phyloP scores from a whole-genome alignment of 78 protist genomes.

The Dictyostelium firmibasis region DNA sequence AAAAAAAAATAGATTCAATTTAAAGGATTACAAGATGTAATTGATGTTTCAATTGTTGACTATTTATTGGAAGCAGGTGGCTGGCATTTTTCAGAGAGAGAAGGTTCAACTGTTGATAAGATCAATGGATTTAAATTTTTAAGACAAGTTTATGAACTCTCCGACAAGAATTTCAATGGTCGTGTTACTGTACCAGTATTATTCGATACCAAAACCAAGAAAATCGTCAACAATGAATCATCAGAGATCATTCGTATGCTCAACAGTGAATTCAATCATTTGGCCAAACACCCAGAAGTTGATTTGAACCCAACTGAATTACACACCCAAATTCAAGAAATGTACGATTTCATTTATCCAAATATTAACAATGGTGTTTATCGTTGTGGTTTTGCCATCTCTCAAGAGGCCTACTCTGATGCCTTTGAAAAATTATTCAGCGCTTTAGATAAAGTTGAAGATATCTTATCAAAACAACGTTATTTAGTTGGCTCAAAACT shows the following conservation, averaged over 20 bases:
- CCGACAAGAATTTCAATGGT: conserved; percentile 45
- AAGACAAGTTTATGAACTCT: background rate
- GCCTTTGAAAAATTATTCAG: conserved; percentile 74
- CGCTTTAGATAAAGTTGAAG: conserved; percentile 89
- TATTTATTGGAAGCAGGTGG: conserved; percentile 18
- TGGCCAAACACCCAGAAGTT: conserved; percentile 68
- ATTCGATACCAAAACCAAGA: conserved; percentile 72
- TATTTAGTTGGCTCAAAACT: conserved; percentile 81
- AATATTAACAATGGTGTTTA: conserved; percentile 94
- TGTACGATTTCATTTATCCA: conserved; percentile 89
- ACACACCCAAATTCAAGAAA: conserved; percentile 64
- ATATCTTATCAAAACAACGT: conserved; percentile 68
- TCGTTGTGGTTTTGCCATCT: conserved; percentile 90
- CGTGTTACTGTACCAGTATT: conserved; percentile 91
- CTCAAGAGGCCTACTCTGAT: conserved; percentile 31
- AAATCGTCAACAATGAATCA: conserved; percentile 93
- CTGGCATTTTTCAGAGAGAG: conserved; percentile 32
- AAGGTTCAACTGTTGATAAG: conserved; percentile 41
- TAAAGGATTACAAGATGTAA: conserved; percentile 87
- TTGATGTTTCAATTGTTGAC: conserved; percentile 70
- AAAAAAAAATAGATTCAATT: background rate
- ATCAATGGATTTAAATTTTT: conserved; percentile 11
- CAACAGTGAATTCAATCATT: conserved; percentile 83
- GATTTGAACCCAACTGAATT: conserved; percentile 84
- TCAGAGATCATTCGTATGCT: conserved; percentile 92